Base-by-base conservation (phyloP, 2,329 filamentous ascomycete species). In the Camillea tinctor region DNA sequence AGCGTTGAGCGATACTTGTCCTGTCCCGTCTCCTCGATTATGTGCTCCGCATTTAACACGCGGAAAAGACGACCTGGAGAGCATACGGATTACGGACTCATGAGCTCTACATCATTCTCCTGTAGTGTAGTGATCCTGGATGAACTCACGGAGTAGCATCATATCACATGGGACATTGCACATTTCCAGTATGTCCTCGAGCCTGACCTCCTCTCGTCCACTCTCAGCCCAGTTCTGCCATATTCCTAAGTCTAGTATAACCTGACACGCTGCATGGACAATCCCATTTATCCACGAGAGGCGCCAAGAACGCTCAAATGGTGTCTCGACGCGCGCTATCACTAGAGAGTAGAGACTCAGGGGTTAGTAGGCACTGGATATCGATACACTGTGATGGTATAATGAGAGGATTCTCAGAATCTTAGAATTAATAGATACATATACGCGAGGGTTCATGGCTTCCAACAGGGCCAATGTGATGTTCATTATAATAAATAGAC, bases 21-120 rank as follows among this genome's bases (percentile, higher is more conserved):
- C 30, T 59, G 36, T 4, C 57, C 57, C 13, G 61, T 49, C 52
- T 64, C 62, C 17, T 52, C 55, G 44, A 64, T 26, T 22, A 64
- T 49, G 40, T 60, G n/a, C 44, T 56, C 60, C 1, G 57, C 55
- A 48, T 50, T 52, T 5, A 64, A 23, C 48, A 64, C 57, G 11
- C 62, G 62, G 55, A 64, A 44, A 9, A 64, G 53, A 17, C 62
- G 62, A 23, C 62, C 62, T 64, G 53, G n/a, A 3, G 36, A 13
- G 19, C 22, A 44, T 44, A 15, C 17, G n/a, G n/a, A 44, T n/a
- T 7, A 44, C 36, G 36, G 36, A 44, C 36, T 2, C 36, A 44
- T 44, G 11, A 44, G 36, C 36, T 17, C 17, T 44, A 44, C 36
- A 4, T n/a, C n/a, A 15, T 44, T 15, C 11, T 7, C 13, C 36